These are phyloP conservation scores for Microcos paniculata DNA, from an alignment of 345 rosid species.

Conservation along the genomic window DNA sequence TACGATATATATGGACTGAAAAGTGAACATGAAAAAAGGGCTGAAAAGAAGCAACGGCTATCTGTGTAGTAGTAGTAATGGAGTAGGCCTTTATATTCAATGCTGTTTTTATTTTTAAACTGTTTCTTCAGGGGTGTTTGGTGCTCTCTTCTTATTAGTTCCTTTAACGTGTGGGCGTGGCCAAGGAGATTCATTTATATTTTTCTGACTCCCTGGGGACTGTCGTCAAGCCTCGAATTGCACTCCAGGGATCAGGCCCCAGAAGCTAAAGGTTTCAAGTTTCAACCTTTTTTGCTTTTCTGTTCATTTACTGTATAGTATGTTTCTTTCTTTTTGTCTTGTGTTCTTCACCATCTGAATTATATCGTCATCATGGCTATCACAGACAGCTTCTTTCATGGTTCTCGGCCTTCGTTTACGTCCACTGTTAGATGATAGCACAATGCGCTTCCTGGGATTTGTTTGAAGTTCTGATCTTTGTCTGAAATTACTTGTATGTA, in stretches of 20 bases:
- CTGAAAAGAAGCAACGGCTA: conserved; percentile 39
- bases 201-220: background rate
- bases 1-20: no score
- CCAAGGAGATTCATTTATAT: conserved; percentile 14
- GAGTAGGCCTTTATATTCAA: background rate
- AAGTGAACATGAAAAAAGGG: conserved; percentile 11
- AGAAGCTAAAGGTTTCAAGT: conserved; percentile 23
- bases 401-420: background rate
- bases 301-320: background rate
- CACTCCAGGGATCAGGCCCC: conserved; percentile 8
- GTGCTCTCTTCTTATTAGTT: background rate
- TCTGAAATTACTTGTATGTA: background rate
- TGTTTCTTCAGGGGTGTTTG: background rate
- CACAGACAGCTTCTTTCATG: background rate
- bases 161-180: conserved; percentile 9
- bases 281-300: background rate
- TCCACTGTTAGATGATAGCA: background rate
- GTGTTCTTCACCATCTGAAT: background rate
- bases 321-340: background rate
- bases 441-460: background rate
- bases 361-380: background rate
- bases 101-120: background rate
- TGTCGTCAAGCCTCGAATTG: conserved; percentile 4
- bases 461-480: background rate
- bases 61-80: background rate